Base-by-base conservation (phyloP, 1,284 basidiomycete genomes). In the Lentinus polychrous region DNA sequence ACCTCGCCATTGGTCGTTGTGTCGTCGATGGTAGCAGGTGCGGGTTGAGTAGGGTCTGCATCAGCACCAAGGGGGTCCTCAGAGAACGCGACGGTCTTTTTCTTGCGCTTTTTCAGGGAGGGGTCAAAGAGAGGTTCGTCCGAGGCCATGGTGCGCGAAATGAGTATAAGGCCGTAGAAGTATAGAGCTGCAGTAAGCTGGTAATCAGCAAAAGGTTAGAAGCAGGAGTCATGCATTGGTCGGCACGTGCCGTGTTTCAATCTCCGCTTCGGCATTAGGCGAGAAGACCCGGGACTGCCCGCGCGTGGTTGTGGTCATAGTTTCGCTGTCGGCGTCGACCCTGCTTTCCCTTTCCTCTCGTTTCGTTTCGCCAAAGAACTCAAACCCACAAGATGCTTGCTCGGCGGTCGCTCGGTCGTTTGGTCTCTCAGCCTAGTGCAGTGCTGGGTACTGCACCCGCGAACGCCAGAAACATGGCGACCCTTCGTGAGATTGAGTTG, bases 401-500 rank as follows among this genome's bases (percentile, higher is more conserved):
- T 66, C 81, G 87, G 70, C 75, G 75, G 70, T 73, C 82, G 64
- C 72, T 86, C 66, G 71, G 79, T 66, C 77, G 81, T 71, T 71
- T 77, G 57, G 75, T 74, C 47, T 65, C 72, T 49, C 75, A 79
- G 67, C 75, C 78, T 51, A n/a, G n/a, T n/a, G 65, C 73, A 52
- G 74, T 75, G 60, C 71, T 79, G 67, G 75, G 73, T 55, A 78
- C 80, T 59, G 81, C 76, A 45, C 81, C 84, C 40, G 63, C 74
- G 55, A 73, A 75, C 65, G 81, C 87, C 58, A 81, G 86, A 58
- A 92, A 93, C 69, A 94, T 94, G 91, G 94, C 94, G 43, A 97
- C 95, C 52, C 86, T 99, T 58, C 87, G 94, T 64, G 95, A 99
- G 75, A 90, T 98, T 63, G 96, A 99, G 76, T 72, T 91, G 68